phyloP scores from a whole-genome alignment of 257 asterid species.

The Rehmannia glutinosa region DNA sequence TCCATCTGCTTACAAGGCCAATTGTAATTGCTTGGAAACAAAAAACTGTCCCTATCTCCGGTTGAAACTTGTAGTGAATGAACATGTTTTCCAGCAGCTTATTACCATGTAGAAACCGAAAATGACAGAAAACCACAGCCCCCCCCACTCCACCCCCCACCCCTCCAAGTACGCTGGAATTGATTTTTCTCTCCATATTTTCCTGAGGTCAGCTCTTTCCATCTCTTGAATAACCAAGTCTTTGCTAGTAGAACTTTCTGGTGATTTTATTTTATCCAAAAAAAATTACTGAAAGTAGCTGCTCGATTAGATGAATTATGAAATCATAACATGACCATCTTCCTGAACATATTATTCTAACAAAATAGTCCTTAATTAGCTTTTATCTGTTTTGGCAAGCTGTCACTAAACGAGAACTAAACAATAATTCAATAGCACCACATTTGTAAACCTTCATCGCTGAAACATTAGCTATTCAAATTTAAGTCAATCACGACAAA shows the following conservation, averaged over 20 bases:
- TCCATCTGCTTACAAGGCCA: neutral
- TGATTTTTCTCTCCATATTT: neutral
- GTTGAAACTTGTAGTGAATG: neutral
- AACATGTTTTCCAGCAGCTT: neutral
- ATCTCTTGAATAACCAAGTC: conserved; percentile 7
- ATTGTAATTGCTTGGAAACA: conserved; percentile 4
- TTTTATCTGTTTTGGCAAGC: neutral
- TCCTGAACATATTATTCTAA: neutral
- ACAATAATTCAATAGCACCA: neutral
- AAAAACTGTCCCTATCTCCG: neutral
- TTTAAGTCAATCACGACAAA: neutral
- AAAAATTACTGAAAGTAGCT: neutral
- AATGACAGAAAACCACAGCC: no score
- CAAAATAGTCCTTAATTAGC: neutral
- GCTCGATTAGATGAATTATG: neutral
- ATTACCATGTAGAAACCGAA: neutral
- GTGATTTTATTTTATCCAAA: conserved; percentile 1
- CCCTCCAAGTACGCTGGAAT: neutral
- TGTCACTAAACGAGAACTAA: neutral
- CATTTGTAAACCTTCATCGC: neutral
- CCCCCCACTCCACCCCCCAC: no score
- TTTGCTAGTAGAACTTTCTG: neutral
- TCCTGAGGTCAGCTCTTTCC: neutral
- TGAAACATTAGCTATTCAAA: neutral
- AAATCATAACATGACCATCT: neutral